These are phyloP conservation scores for Saccharomyces hybrid DNA, from an alignment of 1,139 yeast species.

Conservation along the genomic window DNA sequence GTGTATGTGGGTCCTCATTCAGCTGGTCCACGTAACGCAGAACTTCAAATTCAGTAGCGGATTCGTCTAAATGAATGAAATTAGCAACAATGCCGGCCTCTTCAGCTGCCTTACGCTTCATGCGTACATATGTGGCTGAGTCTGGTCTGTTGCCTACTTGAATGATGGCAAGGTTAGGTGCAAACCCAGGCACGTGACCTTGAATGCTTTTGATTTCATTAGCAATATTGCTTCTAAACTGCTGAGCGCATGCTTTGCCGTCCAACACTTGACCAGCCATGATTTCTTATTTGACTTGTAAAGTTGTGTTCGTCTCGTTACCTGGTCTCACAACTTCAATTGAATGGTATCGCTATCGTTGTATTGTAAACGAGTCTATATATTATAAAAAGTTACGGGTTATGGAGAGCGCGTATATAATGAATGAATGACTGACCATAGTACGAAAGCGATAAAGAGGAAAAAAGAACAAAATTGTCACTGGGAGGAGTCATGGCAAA, in stretches of 20 bases:
- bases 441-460: neutral
- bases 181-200: constrained; percentile 55
- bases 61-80: constrained; percentile 54
- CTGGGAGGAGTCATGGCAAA: neutral
- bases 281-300: neutral
- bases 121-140: constrained; percentile 86
- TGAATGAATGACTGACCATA: neutral
- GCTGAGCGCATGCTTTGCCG: constrained; percentile 63
- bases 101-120: constrained; percentile 88
- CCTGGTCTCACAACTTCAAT: neutral
- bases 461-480: neutral
- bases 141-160: constrained; percentile 91
- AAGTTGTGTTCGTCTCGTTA: neutral
- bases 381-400: neutral
- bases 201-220: constrained; percentile 51
- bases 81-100: constrained; percentile 75
- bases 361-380: neutral
- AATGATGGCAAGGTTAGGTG: constrained; percentile 62
- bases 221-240: constrained; percentile 41
- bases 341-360: neutral
- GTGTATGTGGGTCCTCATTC: constrained; percentile 62
- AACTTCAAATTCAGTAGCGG: constrained; percentile 48
- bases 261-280: constrained; percentile 39
- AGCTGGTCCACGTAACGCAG: constrained; percentile 51
- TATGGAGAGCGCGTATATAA: neutral